These are phyloP conservation scores for Scytalidium lignicola DNA, from an alignment of 2,329 filamentous ascomycete genomes.

Conservation along the genomic window DNA sequence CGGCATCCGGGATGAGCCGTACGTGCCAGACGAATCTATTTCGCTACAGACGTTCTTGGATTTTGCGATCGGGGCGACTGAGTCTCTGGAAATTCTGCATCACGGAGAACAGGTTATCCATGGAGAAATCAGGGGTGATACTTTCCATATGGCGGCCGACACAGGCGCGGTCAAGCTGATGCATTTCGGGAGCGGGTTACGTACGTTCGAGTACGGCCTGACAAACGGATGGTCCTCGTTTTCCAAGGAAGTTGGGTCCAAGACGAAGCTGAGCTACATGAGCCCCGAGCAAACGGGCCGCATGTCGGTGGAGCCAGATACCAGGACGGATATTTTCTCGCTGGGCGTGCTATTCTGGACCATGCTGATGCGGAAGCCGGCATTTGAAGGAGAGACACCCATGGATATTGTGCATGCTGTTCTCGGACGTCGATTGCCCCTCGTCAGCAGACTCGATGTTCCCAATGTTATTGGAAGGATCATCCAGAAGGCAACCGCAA, in stretches of 20 bases:
- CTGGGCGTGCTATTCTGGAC: constrained; percentile 83
- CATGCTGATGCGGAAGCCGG: constrained; percentile 68
- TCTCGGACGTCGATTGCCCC: constrained; percentile 68
- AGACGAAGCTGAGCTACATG: constrained; percentile 83
- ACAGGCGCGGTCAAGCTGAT: constrained; percentile 68
- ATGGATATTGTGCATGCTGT: constrained; percentile 87
- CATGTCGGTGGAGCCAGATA: constrained; percentile 83
- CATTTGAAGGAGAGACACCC: constrained; percentile 71
- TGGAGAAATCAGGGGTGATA: constrained; percentile 80
- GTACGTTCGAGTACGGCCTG: constrained; percentile 82
- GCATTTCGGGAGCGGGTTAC: constrained; percentile 75
- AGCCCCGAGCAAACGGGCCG: constrained; percentile 89
- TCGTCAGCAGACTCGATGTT: constrained; percentile 71
- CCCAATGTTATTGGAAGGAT: constrained; percentile 75
- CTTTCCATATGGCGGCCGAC: constrained; percentile 76
- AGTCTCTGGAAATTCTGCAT: constrained; percentile 82
- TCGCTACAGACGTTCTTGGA: constrained; percentile 73
- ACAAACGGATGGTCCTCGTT: constrained; percentile 80
- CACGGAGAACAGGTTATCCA: constrained; percentile 79
- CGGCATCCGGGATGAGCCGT: constrained; percentile 21
- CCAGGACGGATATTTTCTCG: constrained; percentile 84
- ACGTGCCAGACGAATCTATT: constrained; percentile 51
- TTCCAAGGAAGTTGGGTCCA: constrained; percentile 77
- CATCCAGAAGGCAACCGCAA: constrained; percentile 84
- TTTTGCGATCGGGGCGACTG: constrained; percentile 79